phyloP scores from a whole-genome alignment of 2,329 filamentous ascomycete genomes.

The Stagonosporopsis vannaccii region DNA sequence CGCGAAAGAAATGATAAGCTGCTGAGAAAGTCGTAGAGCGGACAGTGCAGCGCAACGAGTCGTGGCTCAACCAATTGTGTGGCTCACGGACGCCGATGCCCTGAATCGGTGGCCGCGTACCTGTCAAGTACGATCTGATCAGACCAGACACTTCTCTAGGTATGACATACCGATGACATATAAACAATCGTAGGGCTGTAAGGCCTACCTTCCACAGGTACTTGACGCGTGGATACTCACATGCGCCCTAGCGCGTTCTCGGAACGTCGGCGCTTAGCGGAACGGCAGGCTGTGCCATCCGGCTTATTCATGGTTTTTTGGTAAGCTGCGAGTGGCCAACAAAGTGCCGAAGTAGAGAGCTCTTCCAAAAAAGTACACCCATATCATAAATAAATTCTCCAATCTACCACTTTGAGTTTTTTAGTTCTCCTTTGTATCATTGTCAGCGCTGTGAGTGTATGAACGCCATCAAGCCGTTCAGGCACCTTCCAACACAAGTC shows the following conservation, averaged over 20 bases:
- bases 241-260: constrained; percentile 10
- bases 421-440: neutral
- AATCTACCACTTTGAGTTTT: neutral
- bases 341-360: constrained; percentile 10
- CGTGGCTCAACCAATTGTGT: constrained; percentile 7
- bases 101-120: neutral
- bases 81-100: constrained; percentile 1
- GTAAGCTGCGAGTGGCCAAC: constrained; percentile 27
- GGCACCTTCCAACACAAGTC: neutral
- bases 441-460: constrained; percentile 6
- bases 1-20: constrained; percentile 36
- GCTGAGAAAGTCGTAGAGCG: constrained; percentile 16
- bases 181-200: neutral
- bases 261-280: neutral
- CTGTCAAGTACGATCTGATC: neutral
- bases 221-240: neutral
- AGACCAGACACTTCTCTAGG: neutral
- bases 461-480: neutral
- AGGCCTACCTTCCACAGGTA: neutral
- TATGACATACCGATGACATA: neutral
- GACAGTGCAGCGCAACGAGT: constrained; percentile 17
- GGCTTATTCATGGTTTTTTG: constrained; percentile 28
- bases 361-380: constrained; percentile 15
- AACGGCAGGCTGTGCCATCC: constrained; percentile 14
- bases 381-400: neutral